Base-by-base conservation (phyloP, 2,329 filamentous ascomycete genomes). In the Purpureocillium lavendulum region DNA sequence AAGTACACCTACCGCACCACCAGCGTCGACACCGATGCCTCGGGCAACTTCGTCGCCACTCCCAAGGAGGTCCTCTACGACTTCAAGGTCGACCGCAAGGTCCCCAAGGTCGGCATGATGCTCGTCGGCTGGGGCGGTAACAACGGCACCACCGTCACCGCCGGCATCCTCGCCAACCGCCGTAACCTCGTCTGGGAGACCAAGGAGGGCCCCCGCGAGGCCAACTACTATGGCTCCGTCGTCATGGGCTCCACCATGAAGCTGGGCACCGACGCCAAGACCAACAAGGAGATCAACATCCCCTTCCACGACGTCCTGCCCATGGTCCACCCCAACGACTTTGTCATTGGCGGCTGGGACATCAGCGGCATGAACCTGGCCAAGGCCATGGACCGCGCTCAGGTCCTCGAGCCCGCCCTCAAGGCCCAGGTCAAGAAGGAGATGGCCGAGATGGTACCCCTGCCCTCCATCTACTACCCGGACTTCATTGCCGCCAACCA, bases 401-500 rank as follows among this genome's bases (percentile, higher is more conserved):
- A 84, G 60, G 92, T 98, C 39, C 80, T 98, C 39, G 90, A 97
- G 70, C 92, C 92, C n/a, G 82, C 86, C 24, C 75, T 98, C 56
- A 98, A 98, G 77, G 69, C 73, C 41, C 76, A 85, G 55, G 84
- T 98, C 54, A 82, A 80, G 67, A 95, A 97, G 75, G 87, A 97
- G 69, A 90, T 97, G 88, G 70, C 80, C 45, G 71, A 73, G 53
- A 85, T 97, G 80, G 81, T 82, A 53, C 92, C 92, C 24, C 77
- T 97, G 47, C 90, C 88, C 17, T 90, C 85, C 65, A 84, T 97
- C 67, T 98, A 98, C 77, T 98, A 98, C 65, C 92, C 92, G 2
- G 92, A 97, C 67, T 98, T 98, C 73, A 98, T 98, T 58, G 92
- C 92, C 50, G 86, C 92, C 60, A 98, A 98, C 71, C 92, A 98